phyloP scores from a whole-genome alignment of 2,329 filamentous ascomycete species.

The Sporothrix dimorphospora region DNA sequence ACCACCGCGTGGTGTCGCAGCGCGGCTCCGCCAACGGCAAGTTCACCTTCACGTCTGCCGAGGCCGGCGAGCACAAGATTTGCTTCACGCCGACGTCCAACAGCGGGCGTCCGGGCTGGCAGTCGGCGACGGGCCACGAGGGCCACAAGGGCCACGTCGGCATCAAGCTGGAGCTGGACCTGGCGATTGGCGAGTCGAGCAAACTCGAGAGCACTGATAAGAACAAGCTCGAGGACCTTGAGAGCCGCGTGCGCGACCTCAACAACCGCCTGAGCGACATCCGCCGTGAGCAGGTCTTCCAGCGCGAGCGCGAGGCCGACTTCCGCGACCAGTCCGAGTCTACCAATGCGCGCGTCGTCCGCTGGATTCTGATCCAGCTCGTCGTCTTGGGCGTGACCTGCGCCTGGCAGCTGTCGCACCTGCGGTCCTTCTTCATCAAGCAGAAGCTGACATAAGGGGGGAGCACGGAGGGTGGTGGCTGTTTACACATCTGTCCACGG shows the following conservation, averaged over 20 bases:
- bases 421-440: slow-evolving; percentile 99
- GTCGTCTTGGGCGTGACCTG: slow-evolving; percentile 83
- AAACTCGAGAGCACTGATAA: slow-evolving; percentile 94
- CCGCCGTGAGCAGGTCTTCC: slow-evolving; percentile 92
- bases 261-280: slow-evolving; percentile 88
- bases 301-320: slow-evolving; percentile 93
- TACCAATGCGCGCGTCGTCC: slow-evolving; percentile 87
- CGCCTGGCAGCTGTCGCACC: slow-evolving; percentile 94
- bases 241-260: slow-evolving; percentile 84
- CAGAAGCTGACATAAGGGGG: slow-evolving; percentile 86
- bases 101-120: slow-evolving; percentile 70
- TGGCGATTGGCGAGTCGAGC: slow-evolving; percentile 92
- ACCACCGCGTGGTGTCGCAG: slow-evolving; percentile 93
- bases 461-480: too few relatives aligned
- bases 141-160: slow-evolving; percentile 62
- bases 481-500: background rate
- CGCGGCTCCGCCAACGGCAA: slow-evolving; percentile 74
- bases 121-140: slow-evolving; percentile 52
- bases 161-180: slow-evolving; percentile 82
- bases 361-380: slow-evolving; percentile 92
- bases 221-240: slow-evolving; percentile 87
- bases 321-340: slow-evolving; percentile 97
- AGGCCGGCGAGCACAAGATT: slow-evolving; percentile 92
- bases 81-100: slow-evolving; percentile 88
- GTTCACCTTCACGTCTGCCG: slow-evolving; percentile 94